Evolutionary conservation across 2,329 filamentous ascomycete genomes (phyloP).

Genomic region (Polychaeton citri): DNA sequence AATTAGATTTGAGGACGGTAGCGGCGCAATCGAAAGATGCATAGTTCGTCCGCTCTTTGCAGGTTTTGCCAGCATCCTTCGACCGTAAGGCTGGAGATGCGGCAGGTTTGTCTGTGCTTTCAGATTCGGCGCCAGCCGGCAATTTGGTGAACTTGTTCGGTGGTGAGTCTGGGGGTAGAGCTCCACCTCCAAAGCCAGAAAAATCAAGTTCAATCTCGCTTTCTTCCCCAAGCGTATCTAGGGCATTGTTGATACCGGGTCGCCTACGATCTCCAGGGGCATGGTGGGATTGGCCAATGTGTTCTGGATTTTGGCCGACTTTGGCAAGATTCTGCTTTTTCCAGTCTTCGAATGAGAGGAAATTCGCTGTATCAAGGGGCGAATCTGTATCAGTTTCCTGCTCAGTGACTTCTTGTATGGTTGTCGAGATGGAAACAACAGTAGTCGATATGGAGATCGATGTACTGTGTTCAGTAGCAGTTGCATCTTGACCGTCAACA

Average conservation of each 20-base stretch:
- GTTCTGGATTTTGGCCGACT: constrained; percentile 64
- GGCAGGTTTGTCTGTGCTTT: constrained; percentile 3
- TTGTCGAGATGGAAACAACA: background rate
- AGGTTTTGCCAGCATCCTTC: constrained; percentile 92
- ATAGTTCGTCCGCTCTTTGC: constrained; percentile 95
- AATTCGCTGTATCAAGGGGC: constrained; percentile 60
- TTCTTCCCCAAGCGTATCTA: constrained; percentile 76
- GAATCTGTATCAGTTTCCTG: constrained; percentile 48
- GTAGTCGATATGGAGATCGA: background rate
- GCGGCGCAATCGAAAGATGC: constrained; percentile 95
- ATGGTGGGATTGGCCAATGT: constrained; percentile 45
- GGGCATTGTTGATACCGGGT: constrained; percentile 48
- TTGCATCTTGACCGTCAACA: background rate
- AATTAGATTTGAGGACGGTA: constrained; percentile 80
- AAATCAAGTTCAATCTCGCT: constrained; percentile 71
- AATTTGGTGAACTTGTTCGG: background rate
- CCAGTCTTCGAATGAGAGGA: constrained; percentile 97
- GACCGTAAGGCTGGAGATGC: constrained; percentile 42
- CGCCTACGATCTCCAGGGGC: constrained; percentile 37
- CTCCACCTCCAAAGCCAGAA: constrained; percentile 42
- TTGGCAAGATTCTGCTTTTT: constrained; percentile 85
- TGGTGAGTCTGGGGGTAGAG: constrained; percentile 2
- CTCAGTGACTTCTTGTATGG: background rate
- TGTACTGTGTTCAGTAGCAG: background rate
- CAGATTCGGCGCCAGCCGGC: background rate